Conservation (phyloP, 345 rosid species). For the Firmiana major region DNA sequence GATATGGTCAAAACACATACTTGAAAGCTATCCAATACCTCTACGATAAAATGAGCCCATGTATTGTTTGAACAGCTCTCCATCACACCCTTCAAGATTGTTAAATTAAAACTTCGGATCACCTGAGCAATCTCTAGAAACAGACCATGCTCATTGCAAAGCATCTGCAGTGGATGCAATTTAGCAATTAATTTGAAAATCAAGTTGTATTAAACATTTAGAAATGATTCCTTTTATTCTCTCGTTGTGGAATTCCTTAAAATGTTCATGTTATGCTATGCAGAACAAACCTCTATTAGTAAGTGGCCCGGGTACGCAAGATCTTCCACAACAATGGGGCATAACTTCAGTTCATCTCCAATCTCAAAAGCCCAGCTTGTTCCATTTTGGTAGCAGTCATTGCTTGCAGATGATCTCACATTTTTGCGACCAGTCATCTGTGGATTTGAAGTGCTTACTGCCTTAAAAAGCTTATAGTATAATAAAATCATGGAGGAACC, state of each 20-base stretch:
- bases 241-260: neutral
- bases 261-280: neutral
- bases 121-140: slow-evolving; percentile 60
- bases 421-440: slow-evolving; percentile 30
- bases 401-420: slow-evolving; percentile 27
- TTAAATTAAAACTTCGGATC: slow-evolving; percentile 40
- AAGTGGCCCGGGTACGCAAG: slow-evolving; percentile 50
- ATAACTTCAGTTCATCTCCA: slow-evolving; percentile 34
- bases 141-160: slow-evolving; percentile 46
- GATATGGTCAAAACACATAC: neutral
- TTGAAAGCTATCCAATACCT: slow-evolving; percentile 29
- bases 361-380: slow-evolving; percentile 49
- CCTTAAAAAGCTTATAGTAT: neutral
- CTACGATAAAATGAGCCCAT: slow-evolving; percentile 66
- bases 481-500: neutral
- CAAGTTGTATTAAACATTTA: no score
- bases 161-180: slow-evolving; percentile 40
- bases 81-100: slow-evolving; percentile 47
- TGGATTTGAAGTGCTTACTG: neutral
- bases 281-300: slow-evolving; percentile 42
- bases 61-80: slow-evolving; percentile 33
- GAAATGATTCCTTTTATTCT: no score
- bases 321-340: slow-evolving; percentile 66
- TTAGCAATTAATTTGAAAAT: neutral
- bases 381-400: slow-evolving; percentile 20